A percentile compares a stretch with the other conserved stretches of the same genome.
These are phyloP conservation scores for Edaphochlamys debaryana DNA, from an alignment of 139 green algal species.

Conservation along the genomic window DNA sequence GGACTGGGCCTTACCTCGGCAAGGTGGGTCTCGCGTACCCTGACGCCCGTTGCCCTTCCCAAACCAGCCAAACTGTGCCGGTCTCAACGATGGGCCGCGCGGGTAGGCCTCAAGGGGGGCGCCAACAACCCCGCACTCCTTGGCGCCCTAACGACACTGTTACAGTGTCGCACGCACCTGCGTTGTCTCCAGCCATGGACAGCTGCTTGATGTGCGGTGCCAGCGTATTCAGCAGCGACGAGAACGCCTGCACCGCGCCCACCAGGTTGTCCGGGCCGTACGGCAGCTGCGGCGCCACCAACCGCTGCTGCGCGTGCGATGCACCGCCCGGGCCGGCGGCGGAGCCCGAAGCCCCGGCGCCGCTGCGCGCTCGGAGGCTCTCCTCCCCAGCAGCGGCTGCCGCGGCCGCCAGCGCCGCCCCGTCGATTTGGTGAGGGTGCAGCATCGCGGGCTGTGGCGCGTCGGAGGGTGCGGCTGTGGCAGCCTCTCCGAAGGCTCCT, in stretches of 20 bases:
- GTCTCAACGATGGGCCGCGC: too few species aligned
- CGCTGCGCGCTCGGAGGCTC: background rate
- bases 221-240: background rate
- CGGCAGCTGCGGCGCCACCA: too few species aligned
- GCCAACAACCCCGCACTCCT: too few species aligned
- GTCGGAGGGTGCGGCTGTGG: too few species aligned
- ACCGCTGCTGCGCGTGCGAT: background rate
- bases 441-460: background rate
- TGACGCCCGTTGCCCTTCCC: too few species aligned
- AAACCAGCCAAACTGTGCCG: too few species aligned
- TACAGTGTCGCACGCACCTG: constrained; percentile 4
- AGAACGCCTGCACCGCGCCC: background rate
- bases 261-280: background rate
- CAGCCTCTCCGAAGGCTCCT: too few species aligned
- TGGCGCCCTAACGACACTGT: too few species aligned
- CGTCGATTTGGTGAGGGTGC: constrained; percentile 35
- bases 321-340: background rate
- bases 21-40: too few species aligned
- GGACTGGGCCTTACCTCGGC: too few species aligned
- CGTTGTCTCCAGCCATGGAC: constrained; percentile 24
- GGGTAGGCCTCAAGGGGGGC: too few species aligned
- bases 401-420: background rate
- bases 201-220: constrained; percentile 16
- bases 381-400: background rate
- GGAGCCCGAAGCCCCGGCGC: background rate